phyloP scores from a whole-genome alignment of 495 filamentous ascomycete species.

The Penicillium simplicissimum region DNA sequence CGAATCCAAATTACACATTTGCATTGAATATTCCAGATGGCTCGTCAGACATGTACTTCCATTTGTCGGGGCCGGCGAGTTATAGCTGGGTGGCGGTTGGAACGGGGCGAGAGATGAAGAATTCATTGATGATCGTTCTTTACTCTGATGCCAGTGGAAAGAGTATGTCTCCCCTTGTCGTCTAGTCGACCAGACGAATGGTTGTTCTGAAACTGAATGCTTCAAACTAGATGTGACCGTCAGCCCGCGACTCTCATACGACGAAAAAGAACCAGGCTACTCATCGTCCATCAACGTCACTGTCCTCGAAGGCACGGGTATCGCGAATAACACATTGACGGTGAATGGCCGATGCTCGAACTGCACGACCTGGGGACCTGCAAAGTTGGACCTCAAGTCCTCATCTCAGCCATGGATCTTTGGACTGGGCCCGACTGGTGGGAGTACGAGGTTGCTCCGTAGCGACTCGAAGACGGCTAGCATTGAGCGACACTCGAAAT shows the following conservation, averaged over 20 bases:
- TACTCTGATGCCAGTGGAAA: slow-evolving; percentile 47
- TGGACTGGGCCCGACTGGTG: slow-evolving; percentile 49
- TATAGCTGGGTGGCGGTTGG: slow-evolving; percentile 53
- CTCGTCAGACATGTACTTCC: slow-evolving; percentile 49
- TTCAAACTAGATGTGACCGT: slow-evolving; percentile 45
- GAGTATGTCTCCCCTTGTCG: slow-evolving; percentile 12
- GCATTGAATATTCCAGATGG: slow-evolving; percentile 44
- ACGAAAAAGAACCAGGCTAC: slow-evolving; percentile 51
- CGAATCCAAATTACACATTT: slow-evolving; percentile 41
- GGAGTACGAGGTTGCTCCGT: slow-evolving; percentile 24
- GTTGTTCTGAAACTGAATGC: neutral
- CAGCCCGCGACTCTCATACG: slow-evolving; percentile 45
- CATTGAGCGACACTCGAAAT: slow-evolving; percentile 54
- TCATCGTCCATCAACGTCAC: slow-evolving; percentile 39
- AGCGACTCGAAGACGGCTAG: slow-evolving; percentile 42
- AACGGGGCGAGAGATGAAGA: slow-evolving; percentile 53
- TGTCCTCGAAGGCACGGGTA: slow-evolving; percentile 41
- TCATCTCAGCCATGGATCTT: slow-evolving; percentile 53
- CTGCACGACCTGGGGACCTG: slow-evolving; percentile 48
- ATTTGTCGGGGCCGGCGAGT: slow-evolving; percentile 42
- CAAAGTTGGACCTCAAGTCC: slow-evolving; percentile 38
- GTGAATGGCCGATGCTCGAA: slow-evolving; percentile 51
- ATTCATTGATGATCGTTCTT: slow-evolving; percentile 51
- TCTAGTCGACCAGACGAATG: neutral
- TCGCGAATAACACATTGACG: slow-evolving; percentile 42